Conservation (phyloP, 2,329 filamentous ascomycete species). For the Fusarium sp. region DNA sequence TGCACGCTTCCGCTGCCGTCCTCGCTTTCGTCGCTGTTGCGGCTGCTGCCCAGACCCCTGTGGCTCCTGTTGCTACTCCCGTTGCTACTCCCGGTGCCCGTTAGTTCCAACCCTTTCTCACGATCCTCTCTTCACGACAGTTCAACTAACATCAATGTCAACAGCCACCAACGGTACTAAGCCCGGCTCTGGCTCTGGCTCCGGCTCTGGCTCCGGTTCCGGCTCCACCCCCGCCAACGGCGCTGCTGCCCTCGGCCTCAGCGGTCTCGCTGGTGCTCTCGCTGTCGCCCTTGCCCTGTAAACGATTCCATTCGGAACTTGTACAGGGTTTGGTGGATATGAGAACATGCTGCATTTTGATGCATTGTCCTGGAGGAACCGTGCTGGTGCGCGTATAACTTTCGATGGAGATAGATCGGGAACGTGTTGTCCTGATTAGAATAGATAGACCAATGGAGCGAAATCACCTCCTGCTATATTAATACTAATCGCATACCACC, state of each 20-base stretch:
- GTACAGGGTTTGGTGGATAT: slow-evolving; percentile 8
- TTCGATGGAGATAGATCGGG: slow-evolving; percentile 36
- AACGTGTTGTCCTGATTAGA: slow-evolving; percentile 23
- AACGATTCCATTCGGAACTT: slow-evolving; percentile 9
- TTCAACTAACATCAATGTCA: slow-evolving; percentile 5
- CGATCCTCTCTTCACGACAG: slow-evolving; percentile 10
- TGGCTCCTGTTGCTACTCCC: slow-evolving; percentile 30
- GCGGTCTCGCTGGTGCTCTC: slow-evolving; percentile 36
- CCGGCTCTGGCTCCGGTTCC: neutral
- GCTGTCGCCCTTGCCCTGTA: slow-evolving; percentile 40
- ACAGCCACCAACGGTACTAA: slow-evolving; percentile 31
- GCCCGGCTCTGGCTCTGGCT: slow-evolving; percentile 5
- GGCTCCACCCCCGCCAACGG: slow-evolving; percentile 26
- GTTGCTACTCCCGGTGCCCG: slow-evolving; percentile 27
- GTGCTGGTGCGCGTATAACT: slow-evolving; percentile 39
- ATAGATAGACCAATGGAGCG: slow-evolving; percentile 37
- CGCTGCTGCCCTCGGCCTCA: slow-evolving; percentile 32
- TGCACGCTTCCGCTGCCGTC: slow-evolving; percentile 40
- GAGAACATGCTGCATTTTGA: slow-evolving; percentile 5
- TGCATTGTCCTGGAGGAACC: slow-evolving; percentile 25
- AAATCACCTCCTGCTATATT: slow-evolving; percentile 36
- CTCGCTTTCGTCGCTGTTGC: slow-evolving; percentile 41
- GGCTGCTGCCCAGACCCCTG: slow-evolving; percentile 34
- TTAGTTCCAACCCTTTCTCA: slow-evolving; percentile 22
- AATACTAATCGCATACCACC: slow-evolving; percentile 42